Evolutionary conservation across 805 yeast species (phyloP), one percentile per base, ranked within the genome.

Genomic region (Yamadazyma olivae): DNA sequence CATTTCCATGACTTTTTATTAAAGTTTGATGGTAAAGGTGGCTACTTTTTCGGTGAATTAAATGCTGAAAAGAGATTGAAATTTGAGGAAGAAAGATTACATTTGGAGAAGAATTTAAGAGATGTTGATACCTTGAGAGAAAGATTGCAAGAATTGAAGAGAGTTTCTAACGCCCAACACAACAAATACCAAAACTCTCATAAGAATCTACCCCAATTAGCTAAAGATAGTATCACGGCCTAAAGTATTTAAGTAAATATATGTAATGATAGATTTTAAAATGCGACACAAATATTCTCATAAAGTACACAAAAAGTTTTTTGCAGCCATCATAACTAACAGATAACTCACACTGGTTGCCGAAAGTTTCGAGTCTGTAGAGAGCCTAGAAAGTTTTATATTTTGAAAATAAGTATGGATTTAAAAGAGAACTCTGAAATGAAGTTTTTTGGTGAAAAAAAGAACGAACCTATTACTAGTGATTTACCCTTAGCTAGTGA

Each of bases 1-100:
- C 85, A 85, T 57, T 90, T 87, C 67, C 98, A 90, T 59, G 76
- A 82, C 43, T 75, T 77, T 49, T 75, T 90, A 39, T 68, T 90
- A 45, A 89, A 88, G 57, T 87, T 90, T 53, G 90, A 83, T 52
- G 95, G 95, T n/a, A 75, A 77, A 51, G 91, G 91, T 2, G 78
- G 79, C 6, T 85, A 81, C 51, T 61, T 48, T 39, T 76, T 75
- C 43, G 71, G 77, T 5, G 71, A 72, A 44, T 75, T 90, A 36
- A 79, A 89, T 57, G 90, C 96, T 4, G 72, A 73, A 20, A 71
- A 76, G 56, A 74, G 96, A 49, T 71, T 90, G 41, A 61, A 72
- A 38, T 74, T 84, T 50, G 96, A 88, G 50, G 83, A 85, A 50
- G 95, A 87, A 57, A 72, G 89, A 52, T 70, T 83, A 30, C 70